Conservation (phyloP, 2,329 filamentous ascomycete genomes). For the Aspergillus tanneri region DNA sequence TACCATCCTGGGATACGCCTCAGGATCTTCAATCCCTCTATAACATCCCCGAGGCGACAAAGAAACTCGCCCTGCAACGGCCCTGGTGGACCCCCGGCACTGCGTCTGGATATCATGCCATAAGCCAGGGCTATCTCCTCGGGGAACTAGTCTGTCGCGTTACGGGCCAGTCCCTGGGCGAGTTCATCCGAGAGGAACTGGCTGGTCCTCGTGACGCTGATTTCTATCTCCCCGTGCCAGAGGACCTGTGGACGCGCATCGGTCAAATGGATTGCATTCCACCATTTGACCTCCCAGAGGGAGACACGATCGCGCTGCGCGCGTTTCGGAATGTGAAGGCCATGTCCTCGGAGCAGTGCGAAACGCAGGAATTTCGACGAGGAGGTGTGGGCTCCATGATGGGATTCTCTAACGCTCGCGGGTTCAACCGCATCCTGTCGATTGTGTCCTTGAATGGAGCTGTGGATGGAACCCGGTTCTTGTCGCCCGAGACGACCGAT, state of each 20-base stretch:
- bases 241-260: conserved; percentile 45
- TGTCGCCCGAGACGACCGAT: conserved; percentile 46
- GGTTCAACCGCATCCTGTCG: conserved; percentile 45
- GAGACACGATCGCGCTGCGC: conserved; percentile 31
- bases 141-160: conserved; percentile 46
- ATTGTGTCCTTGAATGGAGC: conserved; percentile 35
- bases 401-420: conserved; percentile 49
- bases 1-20: conserved; percentile 36
- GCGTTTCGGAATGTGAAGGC: conserved; percentile 31
- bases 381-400: conserved; percentile 47
- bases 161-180: conserved; percentile 43
- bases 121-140: conserved; percentile 44
- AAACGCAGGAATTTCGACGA: conserved; percentile 36
- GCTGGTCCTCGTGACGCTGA: conserved; percentile 46
- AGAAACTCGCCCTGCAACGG: conserved; percentile 41
- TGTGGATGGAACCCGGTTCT: conserved; percentile 35
- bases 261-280: conserved; percentile 36
- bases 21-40: conserved; percentile 36
- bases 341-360: conserved; percentile 21
- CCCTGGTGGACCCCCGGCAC: conserved; percentile 50
- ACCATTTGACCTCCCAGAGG: conserved; percentile 13
- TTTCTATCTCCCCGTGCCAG: conserved; percentile 47
- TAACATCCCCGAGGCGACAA: conserved; percentile 30
- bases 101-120: conserved; percentile 45
- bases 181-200: conserved; percentile 48